A percentile compares a stretch with the other conserved stretches of the same genome.
phyloP scores from a whole-genome alignment of 2,329 filamentous ascomycete species.

The Penicillium sp. region DNA sequence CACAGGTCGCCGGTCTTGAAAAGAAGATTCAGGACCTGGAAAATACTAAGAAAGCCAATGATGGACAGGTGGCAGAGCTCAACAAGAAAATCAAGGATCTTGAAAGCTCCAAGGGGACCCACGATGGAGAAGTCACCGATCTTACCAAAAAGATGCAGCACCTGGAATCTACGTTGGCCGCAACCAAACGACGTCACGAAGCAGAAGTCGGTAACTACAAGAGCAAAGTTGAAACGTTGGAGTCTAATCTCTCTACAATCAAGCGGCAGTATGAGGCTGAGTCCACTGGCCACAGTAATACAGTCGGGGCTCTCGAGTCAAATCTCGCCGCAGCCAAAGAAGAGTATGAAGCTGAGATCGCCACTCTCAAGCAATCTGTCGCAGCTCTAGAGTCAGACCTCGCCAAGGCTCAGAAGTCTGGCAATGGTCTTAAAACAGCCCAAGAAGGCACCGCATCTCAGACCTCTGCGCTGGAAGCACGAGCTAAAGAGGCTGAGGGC shows the following conservation, averaged over 20 bases:
- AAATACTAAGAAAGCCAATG: constrained; percentile 47
- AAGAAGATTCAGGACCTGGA: constrained; percentile 57
- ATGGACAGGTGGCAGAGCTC: constrained; percentile 58
- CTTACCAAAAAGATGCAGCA: constrained; percentile 59
- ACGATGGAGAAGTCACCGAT: constrained; percentile 60
- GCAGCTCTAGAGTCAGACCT: constrained; percentile 53
- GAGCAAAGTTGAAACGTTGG: constrained; percentile 57
- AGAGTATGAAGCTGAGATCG: constrained; percentile 59
- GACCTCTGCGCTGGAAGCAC: constrained; percentile 46
- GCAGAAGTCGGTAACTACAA: constrained; percentile 60
- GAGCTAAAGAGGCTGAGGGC: constrained; percentile 43
- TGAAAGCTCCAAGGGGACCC: constrained; percentile 56
- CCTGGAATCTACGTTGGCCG: constrained; percentile 43
- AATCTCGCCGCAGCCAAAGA: constrained; percentile 35
- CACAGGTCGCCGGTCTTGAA: constrained; percentile 28
- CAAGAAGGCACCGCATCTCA: constrained; percentile 51
- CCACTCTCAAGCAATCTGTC: constrained; percentile 58
- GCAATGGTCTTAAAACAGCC: constrained; percentile 58
- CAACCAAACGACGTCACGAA: constrained; percentile 42
- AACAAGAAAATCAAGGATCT: constrained; percentile 57
- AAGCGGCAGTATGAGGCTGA: constrained; percentile 62
- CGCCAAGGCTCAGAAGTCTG: constrained; percentile 48
- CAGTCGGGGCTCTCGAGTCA: constrained; percentile 55
- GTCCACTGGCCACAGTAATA: constrained; percentile 57
- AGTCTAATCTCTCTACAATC: constrained; percentile 48